Base-by-base conservation (phyloP, 177 flowering plant species). In the Vitis hybrid region DNA sequence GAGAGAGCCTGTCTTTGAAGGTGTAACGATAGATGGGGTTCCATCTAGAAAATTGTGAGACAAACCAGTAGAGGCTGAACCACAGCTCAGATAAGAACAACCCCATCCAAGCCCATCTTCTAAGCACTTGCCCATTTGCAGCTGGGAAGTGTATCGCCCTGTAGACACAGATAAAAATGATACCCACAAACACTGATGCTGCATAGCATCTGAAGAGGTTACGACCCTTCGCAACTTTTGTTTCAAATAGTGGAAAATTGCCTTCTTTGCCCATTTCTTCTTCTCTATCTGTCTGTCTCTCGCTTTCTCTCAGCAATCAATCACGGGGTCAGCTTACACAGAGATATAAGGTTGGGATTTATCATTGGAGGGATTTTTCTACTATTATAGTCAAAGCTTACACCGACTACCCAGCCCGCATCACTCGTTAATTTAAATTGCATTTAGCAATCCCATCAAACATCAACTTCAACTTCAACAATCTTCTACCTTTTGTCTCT, bases 1-100 rank as follows among this genome's bases (percentile, higher is more conserved):
- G 69, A 2, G 79, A 71, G 74, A 84, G 86, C 51, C 80, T 69
- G 26, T 86, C 78, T 16, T 75, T 84, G 83, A 78, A 86, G 58
- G 87, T 73, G 70, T 50, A 18, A 31, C 77, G 78, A 14, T 69
- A 56, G 55, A 72, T 14, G 5, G 68, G 70, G 14, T 70, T 77
- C 86, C 86, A 84, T 4, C 87, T 76, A 31, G 66, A 18, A 29
- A 70, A 45, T 16, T 76, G 82, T n/a, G 76, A 73, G 56, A 83
- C 9, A 26, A 86, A 1, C 88, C 89, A 84, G 51, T 79, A 81
- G 26, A 83, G 31, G 53, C 79, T 70, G 67, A 86, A 81, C 84
- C 83, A 84, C 3, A 81, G 69, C 64, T 86, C 88, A 0, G 88
- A 63, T 2, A 16, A 15, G 18, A 77, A 77, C 67, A 83, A 33